These are phyloP conservation scores for Wickerhamiella kurtzmanii DNA, from an alignment of 805 yeast genomes.

Conservation along the genomic window DNA sequence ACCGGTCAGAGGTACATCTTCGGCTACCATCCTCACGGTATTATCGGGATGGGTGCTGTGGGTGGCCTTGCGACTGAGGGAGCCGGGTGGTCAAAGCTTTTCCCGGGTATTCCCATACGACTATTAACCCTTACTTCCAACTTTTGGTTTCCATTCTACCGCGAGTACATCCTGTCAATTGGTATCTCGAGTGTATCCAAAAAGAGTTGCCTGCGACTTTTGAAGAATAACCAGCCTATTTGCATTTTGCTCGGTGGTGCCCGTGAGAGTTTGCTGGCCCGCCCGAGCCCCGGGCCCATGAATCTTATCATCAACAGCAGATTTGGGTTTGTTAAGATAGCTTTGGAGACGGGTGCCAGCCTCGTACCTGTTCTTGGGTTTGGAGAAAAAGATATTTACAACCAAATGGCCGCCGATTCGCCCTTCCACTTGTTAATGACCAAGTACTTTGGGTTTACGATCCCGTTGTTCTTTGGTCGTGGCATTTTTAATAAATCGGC, in stretches of 20 bases:
- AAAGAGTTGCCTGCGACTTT: conserved; percentile 50
- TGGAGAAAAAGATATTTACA: conserved; percentile 68
- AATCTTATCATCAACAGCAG: conserved; percentile 57
- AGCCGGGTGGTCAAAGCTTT: conserved; percentile 46
- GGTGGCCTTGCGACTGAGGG: conserved; percentile 79
- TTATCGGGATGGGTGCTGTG: conserved; percentile 80
- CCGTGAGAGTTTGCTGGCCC: conserved; percentile 64
- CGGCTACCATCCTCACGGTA: conserved; percentile 95
- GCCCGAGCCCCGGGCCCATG: conserved; percentile 30
- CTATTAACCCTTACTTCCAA: conserved; percentile 72
- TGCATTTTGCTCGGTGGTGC: conserved; percentile 96
- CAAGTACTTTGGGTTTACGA: conserved; percentile 58
- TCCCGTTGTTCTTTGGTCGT: conserved; percentile 84
- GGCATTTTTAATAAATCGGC: conserved; percentile 87
- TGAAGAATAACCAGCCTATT: conserved; percentile 56
- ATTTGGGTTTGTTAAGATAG: conserved; percentile 80
- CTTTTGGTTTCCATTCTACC: conserved; percentile 71
- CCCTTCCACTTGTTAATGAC: conserved; percentile 60
- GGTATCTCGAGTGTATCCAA: conserved; percentile 81
- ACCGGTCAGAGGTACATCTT: conserved; percentile 50
- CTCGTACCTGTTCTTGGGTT: conserved; percentile 83
- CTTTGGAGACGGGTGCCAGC: conserved; percentile 65
- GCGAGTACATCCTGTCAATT: conserved; percentile 69
- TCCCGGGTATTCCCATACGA: conserved; percentile 76
- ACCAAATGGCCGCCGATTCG: conserved; percentile 28